Conservation (phyloP, 2,329 filamentous ascomycete species). For the Gaeumannomyces tritici region DNA sequence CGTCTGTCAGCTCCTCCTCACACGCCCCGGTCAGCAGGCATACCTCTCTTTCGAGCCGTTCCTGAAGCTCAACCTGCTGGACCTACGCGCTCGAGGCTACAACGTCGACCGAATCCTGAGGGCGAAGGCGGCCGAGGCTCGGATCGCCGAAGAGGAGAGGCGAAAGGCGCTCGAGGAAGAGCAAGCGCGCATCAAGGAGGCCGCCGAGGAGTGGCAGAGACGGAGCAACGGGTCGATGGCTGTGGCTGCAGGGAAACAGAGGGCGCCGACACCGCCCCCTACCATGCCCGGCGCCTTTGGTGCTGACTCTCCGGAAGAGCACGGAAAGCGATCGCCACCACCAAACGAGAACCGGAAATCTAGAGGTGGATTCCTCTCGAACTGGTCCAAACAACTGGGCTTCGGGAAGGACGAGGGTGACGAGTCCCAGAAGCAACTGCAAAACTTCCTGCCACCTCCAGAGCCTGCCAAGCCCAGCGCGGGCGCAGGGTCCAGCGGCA, state of each 20-base stretch:
- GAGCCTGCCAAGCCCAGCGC: conserved; percentile 6
- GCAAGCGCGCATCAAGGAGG: conserved; percentile 53
- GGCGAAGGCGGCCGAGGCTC: conserved; percentile 77
- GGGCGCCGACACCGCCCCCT: conserved; percentile 29
- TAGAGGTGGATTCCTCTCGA: conserved; percentile 51
- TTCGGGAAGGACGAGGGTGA: conserved; percentile 41
- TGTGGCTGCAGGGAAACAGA: conserved; percentile 25
- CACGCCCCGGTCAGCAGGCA: conserved; percentile 77
- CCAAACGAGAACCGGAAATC: conserved; percentile 30
- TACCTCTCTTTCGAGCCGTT: conserved; percentile 88
- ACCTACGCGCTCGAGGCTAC: conserved; percentile 80
- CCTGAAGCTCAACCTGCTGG: conserved; percentile 72
- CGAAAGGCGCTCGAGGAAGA: conserved; percentile 67
- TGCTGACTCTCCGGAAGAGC: conserved; percentile 50
- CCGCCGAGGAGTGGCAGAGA: conserved; percentile 35
- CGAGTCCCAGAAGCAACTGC: conserved; percentile 28
- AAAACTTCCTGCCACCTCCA: conserved; percentile 32
- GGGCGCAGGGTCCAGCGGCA: conserved; percentile 2
- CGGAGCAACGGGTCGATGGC: conserved; percentile 27
- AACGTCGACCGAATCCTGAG: conserved; percentile 92
- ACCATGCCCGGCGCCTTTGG: conserved; percentile 67
- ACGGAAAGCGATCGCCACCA: conserved; percentile 14
- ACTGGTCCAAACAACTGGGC: conserved; percentile 57
- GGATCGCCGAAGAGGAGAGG: conserved; percentile 75
- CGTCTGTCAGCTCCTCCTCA: conserved; percentile 70